phyloP scores from a whole-genome alignment of 768 basidiomycete genomes.

The Gloeostereum incarnatum region DNA sequence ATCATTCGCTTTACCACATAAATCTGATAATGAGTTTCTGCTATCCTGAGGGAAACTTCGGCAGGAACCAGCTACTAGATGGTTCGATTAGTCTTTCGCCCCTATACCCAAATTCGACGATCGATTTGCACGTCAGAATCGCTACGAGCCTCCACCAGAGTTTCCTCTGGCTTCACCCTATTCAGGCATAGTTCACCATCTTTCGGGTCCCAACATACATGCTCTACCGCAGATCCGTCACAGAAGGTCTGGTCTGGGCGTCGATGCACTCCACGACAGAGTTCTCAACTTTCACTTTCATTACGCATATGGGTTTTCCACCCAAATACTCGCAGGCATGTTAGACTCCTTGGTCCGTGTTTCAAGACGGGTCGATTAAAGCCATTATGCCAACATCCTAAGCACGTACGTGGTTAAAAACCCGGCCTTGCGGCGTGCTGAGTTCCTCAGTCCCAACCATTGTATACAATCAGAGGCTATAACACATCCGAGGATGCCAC shows the following conservation, averaged over 20 bases:
- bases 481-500: slow-evolving; percentile 62
- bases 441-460: slow-evolving; percentile 51
- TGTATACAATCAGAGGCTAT: slow-evolving; percentile 50
- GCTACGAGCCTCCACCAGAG: slow-evolving; percentile 94
- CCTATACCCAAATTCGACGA: slow-evolving; percentile 94
- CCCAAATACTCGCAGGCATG: slow-evolving; percentile 75
- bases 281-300: slow-evolving; percentile 64
- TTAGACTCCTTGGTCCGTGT: slow-evolving; percentile 85
- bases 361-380: slow-evolving; percentile 78
- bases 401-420: slow-evolving; percentile 45
- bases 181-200: slow-evolving; percentile 81
- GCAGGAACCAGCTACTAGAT: slow-evolving; percentile 89
- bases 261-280: slow-evolving; percentile 58
- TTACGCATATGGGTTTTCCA: slow-evolving; percentile 60
- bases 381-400: slow-evolving; percentile 74
- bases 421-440: slow-evolving; percentile 50
- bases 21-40: slow-evolving; percentile 47
- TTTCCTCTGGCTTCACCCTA: slow-evolving; percentile 93
- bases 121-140: slow-evolving; percentile 96
- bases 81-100: slow-evolving; percentile 95
- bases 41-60: slow-evolving; percentile 73
- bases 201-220: slow-evolving; percentile 83
- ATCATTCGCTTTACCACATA: slow-evolving; percentile 82
- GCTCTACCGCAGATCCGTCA: slow-evolving; percentile 73
- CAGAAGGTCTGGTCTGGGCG: slow-evolving; percentile 68